Conservation (phyloP, 257 asterid species). For the Fraxinus excelsior region DNA sequence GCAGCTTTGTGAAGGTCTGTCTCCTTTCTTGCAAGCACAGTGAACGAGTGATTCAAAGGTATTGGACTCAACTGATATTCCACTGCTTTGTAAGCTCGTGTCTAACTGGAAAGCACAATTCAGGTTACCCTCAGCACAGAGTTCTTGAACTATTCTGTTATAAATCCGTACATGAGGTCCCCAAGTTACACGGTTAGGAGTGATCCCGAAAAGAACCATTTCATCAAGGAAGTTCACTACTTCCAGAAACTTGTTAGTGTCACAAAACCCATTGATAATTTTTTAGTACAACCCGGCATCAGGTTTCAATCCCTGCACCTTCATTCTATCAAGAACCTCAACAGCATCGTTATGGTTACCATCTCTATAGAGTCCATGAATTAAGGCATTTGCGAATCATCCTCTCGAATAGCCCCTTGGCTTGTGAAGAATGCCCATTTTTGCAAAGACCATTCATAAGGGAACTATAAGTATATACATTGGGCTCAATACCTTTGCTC, state of each 20-base stretch:
- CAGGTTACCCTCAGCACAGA: slow-evolving; percentile 43
- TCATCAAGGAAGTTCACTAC: slow-evolving; percentile 92
- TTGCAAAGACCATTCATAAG: slow-evolving; percentile 90
- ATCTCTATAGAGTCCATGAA: slow-evolving; percentile 74
- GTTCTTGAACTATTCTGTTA: slow-evolving; percentile 67
- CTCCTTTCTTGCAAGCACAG: slow-evolving; percentile 60
- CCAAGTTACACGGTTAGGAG: slow-evolving; percentile 83
- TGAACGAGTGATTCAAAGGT: slow-evolving; percentile 58
- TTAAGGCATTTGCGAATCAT: slow-evolving; percentile 33
- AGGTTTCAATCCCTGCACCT: slow-evolving; percentile 90
- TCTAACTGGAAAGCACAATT: slow-evolving; percentile 70
- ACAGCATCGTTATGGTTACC: slow-evolving; percentile 61
- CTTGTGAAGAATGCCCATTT: slow-evolving; percentile 68
- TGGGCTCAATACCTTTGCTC: slow-evolving; percentile 67
- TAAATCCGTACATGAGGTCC: slow-evolving; percentile 78
- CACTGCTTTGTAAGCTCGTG: slow-evolving; percentile 66
- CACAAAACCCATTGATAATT: slow-evolving; percentile 64
- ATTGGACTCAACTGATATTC: slow-evolving; percentile 67
- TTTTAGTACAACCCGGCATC: slow-evolving; percentile 86
- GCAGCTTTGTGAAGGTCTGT: slow-evolving; percentile 57
- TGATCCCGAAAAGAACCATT: slow-evolving; percentile 73
- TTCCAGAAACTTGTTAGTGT: slow-evolving; percentile 52
- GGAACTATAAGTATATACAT: slow-evolving; percentile 81
- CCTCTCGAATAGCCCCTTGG: slow-evolving; percentile 61
- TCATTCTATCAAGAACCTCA: slow-evolving; percentile 81